These are phyloP conservation scores for Cicer yamashitae DNA, from an alignment of 306 rosid genomes.

Conservation along the genomic window DNA sequence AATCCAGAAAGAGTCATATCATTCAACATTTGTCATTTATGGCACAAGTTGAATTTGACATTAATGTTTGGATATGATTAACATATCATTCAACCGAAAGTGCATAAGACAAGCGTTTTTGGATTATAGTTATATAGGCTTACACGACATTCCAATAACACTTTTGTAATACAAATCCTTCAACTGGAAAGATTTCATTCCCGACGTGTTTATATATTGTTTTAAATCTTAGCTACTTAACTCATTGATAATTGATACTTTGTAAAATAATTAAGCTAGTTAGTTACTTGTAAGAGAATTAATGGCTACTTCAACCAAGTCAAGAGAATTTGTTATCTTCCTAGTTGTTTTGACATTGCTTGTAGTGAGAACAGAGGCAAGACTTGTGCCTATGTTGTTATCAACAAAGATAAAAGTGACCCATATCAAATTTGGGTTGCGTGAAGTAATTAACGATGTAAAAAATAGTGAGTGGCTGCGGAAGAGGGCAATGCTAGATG, in stretches of 20 bases:
- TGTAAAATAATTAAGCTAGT: neutral
- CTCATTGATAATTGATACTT: neutral
- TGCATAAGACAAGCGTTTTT: conserved; percentile 22
- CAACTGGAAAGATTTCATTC: neutral
- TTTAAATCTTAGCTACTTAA: neutral
- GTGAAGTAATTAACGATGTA: conserved; percentile 8
- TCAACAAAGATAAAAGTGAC: conserved; percentile 12
- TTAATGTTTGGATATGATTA: no score
- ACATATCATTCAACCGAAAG: neutral
- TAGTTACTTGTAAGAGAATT: neutral
- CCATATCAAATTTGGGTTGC: conserved; percentile 29
- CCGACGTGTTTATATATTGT: neutral
- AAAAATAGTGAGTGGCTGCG: conserved; percentile 10
- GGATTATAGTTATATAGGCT: conserved; percentile 39
- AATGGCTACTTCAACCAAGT: conserved; percentile 34
- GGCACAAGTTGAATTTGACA: conserved; percentile 21
- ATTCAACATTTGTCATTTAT: conserved; percentile 28
- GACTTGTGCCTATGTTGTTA: conserved; percentile 27
- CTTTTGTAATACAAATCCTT: neutral
- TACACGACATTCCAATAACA: conserved; percentile 44
- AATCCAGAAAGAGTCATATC: conserved; percentile 5
- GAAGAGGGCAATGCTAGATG: conserved; percentile 50
- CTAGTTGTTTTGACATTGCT: conserved; percentile 37
- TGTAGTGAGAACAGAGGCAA: conserved; percentile 41
- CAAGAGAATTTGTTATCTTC: conserved; percentile 23